Conservation (phyloP, 2,329 filamentous ascomycete genomes). For the Microsporum ferrugineum region DNA sequence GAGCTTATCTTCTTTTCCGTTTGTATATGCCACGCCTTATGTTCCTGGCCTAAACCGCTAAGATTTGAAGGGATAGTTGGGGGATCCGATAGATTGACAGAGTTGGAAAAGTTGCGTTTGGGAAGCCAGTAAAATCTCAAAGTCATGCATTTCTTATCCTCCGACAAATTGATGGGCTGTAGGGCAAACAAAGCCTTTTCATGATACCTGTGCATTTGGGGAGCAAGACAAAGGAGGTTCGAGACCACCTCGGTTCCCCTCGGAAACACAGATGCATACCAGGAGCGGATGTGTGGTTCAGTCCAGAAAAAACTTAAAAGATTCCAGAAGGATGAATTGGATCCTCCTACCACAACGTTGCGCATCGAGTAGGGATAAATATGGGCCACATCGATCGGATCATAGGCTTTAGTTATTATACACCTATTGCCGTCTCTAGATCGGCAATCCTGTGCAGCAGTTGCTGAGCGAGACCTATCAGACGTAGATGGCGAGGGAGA, state of each 20-base stretch:
- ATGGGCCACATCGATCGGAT: conserved; percentile 10
- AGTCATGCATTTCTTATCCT: background rate
- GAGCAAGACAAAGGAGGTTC: conserved; percentile 10
- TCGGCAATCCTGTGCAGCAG: background rate
- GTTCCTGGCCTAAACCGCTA: background rate
- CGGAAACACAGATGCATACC: conserved; percentile 6
- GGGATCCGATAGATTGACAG: background rate
- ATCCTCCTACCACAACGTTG: background rate
- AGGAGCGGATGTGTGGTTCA: conserved; percentile 3
- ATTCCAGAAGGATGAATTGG: conserved; percentile 2
- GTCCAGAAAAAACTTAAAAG: conserved; percentile 11
- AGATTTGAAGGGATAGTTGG: background rate
- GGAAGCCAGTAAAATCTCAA: conserved; percentile 10
- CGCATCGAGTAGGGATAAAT: conserved; percentile 11
- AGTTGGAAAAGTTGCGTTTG: background rate
- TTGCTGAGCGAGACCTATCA: background rate
- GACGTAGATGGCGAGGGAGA: background rate
- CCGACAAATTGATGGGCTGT: conserved; percentile 1
- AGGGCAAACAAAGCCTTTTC: conserved; percentile 7
- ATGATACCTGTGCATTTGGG: conserved; percentile 6
- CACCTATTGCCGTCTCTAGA: conserved; percentile 5
- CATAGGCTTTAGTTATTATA: conserved; percentile 5
- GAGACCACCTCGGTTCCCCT: conserved; percentile 6
- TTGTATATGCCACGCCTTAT: background rate
- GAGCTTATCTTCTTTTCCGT: background rate